These are phyloP conservation scores for Besnoitia besnoiti DNA, from an alignment of 169 alveolate species.

Conservation along the genomic window DNA sequence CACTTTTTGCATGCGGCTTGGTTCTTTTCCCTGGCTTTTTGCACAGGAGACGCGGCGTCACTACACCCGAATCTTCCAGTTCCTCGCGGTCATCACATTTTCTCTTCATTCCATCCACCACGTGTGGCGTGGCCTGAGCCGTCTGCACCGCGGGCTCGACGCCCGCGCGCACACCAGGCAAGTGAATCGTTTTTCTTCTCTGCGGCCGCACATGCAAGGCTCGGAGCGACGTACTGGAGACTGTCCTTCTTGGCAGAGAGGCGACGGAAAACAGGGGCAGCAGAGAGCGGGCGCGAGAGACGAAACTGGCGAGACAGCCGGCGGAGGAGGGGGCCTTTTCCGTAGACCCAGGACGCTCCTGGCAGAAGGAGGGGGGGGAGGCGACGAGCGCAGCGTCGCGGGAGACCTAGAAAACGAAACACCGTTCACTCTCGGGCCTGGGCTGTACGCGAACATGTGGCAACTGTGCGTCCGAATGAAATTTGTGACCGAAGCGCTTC, in stretches of 20 bases:
- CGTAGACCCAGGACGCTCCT: neutral
- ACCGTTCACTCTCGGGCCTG: neutral
- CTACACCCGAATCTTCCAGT: conserved; percentile 26
- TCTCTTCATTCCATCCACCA: neutral
- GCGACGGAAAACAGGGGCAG: too few relatives aligned
- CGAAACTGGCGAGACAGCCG: neutral
- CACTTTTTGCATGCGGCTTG: neutral
- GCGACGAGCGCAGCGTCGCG: neutral
- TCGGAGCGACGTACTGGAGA: neutral
- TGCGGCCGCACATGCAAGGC: neutral
- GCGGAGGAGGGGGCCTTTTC: neutral
- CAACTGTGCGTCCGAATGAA: neutral
- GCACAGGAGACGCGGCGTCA: neutral
- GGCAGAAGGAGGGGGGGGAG: neutral
- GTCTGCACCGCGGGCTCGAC: neutral
- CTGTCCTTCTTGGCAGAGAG: neutral
- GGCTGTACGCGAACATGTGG: conserved; percentile 23
- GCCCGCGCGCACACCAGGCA: neutral
- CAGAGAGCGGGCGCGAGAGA: too few relatives aligned
- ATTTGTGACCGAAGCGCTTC: neutral
- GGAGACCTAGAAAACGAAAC: neutral
- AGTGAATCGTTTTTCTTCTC: neutral
- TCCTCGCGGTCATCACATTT: neutral
- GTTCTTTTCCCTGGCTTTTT: neutral
- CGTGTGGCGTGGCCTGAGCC: conserved; percentile 1